phyloP scores from a whole-genome alignment of 2,329 filamentous ascomycete genomes.

The Alternaria gansuensis region DNA sequence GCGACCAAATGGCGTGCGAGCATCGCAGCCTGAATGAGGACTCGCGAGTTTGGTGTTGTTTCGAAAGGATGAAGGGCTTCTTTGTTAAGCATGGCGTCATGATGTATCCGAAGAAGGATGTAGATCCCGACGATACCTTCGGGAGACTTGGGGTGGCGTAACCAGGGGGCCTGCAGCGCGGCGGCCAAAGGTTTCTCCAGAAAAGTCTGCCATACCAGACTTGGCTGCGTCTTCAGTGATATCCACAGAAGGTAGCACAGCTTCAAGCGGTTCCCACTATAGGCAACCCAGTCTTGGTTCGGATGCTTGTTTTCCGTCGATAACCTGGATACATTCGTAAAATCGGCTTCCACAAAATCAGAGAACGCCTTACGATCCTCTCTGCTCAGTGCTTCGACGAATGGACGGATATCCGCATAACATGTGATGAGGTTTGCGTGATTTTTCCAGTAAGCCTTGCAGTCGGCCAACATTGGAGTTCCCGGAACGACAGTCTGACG shows the following conservation, averaged over 20 bases:
- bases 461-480: conserved; percentile 25
- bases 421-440: conserved; percentile 34
- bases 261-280: conserved; percentile 32
- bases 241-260: conserved; percentile 41
- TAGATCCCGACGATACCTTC: conserved; percentile 35
- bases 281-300: conserved; percentile 1
- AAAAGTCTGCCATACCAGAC: neutral
- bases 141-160: conserved; percentile 25
- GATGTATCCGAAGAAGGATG: conserved; percentile 36
- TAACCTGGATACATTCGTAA: neutral
- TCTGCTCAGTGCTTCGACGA: conserved; percentile 29
- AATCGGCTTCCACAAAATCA: conserved; percentile 7
- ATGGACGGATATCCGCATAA: conserved; percentile 42
- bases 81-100: conserved; percentile 11
- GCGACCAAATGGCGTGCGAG: conserved; percentile 38
- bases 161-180: conserved; percentile 6
- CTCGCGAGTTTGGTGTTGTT: conserved; percentile 24
- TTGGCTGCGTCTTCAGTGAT: conserved; percentile 19
- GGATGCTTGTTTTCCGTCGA: neutral
- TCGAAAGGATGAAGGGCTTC: conserved; percentile 7
- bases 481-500: conserved; percentile 15
- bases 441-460: conserved; percentile 36
- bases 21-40: conserved; percentile 44
- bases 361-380: conserved; percentile 30
- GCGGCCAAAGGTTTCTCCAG: neutral